Evolutionary conservation across 2,329 filamentous ascomycete genomes (phyloP).

Genomic region (Colletotrichum ledebouriae): DNA sequence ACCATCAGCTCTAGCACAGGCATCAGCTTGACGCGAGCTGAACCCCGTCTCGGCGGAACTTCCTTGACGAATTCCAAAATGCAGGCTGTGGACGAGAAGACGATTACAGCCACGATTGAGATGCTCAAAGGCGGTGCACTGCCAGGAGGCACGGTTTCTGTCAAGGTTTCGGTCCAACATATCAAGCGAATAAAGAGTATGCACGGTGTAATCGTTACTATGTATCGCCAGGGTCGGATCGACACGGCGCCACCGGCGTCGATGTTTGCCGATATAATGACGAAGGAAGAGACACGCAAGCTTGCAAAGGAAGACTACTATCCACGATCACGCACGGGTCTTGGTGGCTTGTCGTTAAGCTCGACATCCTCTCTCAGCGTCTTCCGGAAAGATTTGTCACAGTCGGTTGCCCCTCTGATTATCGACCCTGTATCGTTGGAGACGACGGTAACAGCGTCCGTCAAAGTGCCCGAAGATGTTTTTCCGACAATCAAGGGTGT

Average conservation of each 20-base stretch:
- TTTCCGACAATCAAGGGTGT: slow-evolving; percentile 94
- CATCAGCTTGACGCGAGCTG: slow-evolving; percentile 59
- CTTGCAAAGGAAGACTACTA: slow-evolving; percentile 86
- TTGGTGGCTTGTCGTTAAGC: slow-evolving; percentile 87
- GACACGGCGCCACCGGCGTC: slow-evolving; percentile 76
- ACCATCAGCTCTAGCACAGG: slow-evolving; percentile 75
- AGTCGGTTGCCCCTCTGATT: slow-evolving; percentile 89
- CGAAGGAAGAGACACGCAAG: slow-evolving; percentile 75
- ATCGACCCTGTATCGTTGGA: slow-evolving; percentile 85
- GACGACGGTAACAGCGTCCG: slow-evolving; percentile 83
- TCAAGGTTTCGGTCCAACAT: slow-evolving; percentile 87
- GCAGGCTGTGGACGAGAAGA: slow-evolving; percentile 73
- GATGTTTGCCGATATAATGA: slow-evolving; percentile 64
- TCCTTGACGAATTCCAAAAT: slow-evolving; percentile 60
- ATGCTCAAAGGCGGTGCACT: slow-evolving; percentile 86
- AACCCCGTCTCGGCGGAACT: slow-evolving; percentile 45
- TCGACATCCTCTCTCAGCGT: slow-evolving; percentile 89
- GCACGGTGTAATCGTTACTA: slow-evolving; percentile 91
- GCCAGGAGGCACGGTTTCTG: slow-evolving; percentile 84
- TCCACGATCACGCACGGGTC: slow-evolving; percentile 86
- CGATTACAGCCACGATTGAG: slow-evolving; percentile 89
- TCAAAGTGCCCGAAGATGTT: slow-evolving; percentile 88
- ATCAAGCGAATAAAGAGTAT: slow-evolving; percentile 91
- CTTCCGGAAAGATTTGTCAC: slow-evolving; percentile 95
- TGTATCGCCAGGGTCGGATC: slow-evolving; percentile 91